phyloP scores from a whole-genome alignment of 2,329 filamentous ascomycete genomes.

The Xylariaceae sp. region DNA sequence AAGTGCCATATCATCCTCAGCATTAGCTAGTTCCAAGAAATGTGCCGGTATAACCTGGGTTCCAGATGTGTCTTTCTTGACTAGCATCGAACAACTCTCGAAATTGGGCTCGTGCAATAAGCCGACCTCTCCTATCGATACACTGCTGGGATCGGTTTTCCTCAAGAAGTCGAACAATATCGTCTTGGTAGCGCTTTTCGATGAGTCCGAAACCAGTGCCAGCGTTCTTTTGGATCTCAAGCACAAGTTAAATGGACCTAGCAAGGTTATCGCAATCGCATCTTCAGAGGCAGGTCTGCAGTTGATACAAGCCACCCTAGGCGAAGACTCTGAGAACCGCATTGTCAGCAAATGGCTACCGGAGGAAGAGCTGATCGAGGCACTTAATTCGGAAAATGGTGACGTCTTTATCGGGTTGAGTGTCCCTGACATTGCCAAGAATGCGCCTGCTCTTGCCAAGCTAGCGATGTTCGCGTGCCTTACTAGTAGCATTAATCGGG shows the following conservation, averaged over 20 bases:
- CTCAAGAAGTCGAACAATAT: not conserved
- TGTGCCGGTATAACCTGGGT: not conserved
- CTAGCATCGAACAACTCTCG: not conserved
- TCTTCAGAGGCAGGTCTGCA: not conserved
- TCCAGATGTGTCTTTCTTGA: not conserved
- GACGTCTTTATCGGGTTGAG: not conserved
- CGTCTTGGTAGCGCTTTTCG: not conserved
- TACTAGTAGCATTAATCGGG: not conserved
- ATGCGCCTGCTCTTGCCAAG: not conserved
- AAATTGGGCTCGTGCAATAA: not conserved
- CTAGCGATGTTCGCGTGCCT: not conserved
- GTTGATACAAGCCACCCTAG: not conserved
- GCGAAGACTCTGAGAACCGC: not conserved
- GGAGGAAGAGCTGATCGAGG: not conserved
- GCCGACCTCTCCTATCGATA: not conserved
- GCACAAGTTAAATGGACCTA: not conserved
- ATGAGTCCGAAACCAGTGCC: not conserved
- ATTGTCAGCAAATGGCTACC: not conserved
- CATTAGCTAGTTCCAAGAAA: not conserved
- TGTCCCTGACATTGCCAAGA: not conserved
- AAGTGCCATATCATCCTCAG: not conserved
- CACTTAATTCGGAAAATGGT: not conserved
- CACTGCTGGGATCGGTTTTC: not conserved
- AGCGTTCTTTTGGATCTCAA: not conserved
- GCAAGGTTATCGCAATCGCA: not conserved